These are phyloP conservation scores for Ceratobasidium sp. DNA, from an alignment of 1,284 basidiomycete genomes.

Conservation along the genomic window DNA sequence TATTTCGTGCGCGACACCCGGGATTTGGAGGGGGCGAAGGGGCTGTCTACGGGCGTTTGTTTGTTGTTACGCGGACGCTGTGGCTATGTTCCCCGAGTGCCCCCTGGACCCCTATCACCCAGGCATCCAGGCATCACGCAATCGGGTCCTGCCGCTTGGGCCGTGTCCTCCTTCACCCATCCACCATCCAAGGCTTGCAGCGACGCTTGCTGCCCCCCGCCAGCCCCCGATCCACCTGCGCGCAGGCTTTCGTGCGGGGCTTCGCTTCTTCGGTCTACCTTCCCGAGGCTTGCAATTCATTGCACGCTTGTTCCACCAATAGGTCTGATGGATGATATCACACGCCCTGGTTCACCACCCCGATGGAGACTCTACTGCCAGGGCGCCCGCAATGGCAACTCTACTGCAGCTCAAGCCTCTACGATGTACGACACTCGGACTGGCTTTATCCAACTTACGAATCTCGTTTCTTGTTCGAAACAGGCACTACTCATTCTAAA, in stretches of 20 bases:
- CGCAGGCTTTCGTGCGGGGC: neutral
- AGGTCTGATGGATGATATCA: slow-evolving; percentile 25
- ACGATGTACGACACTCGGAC: neutral
- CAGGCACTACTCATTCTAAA: too few species aligned
- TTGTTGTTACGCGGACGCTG: slow-evolving; percentile 39
- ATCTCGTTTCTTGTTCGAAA: too few species aligned
- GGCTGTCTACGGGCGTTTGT: slow-evolving; percentile 44
- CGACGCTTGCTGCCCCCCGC: neutral
- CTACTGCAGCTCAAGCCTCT: neutral
- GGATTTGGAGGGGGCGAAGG: slow-evolving; percentile 35
- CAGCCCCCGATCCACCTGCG: neutral
- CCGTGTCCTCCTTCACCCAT: slow-evolving; percentile 4
- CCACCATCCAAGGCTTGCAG: neutral
- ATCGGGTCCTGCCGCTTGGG: slow-evolving; percentile 9
- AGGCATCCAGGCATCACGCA: slow-evolving; percentile 14
- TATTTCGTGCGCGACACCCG: slow-evolving; percentile 23
- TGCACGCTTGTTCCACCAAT: slow-evolving; percentile 17
- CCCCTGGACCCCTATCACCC: slow-evolving; percentile 26
- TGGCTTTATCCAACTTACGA: too few species aligned
- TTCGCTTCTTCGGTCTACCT: slow-evolving; percentile 18
- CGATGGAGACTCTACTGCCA: neutral
- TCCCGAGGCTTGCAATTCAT: slow-evolving; percentile 17
- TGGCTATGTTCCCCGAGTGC: slow-evolving; percentile 13
- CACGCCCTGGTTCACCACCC: neutral
- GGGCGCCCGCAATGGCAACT: neutral